Conservation (phyloP, 768 basidiomycete genomes). For the Amanita jacksonii region DNA sequence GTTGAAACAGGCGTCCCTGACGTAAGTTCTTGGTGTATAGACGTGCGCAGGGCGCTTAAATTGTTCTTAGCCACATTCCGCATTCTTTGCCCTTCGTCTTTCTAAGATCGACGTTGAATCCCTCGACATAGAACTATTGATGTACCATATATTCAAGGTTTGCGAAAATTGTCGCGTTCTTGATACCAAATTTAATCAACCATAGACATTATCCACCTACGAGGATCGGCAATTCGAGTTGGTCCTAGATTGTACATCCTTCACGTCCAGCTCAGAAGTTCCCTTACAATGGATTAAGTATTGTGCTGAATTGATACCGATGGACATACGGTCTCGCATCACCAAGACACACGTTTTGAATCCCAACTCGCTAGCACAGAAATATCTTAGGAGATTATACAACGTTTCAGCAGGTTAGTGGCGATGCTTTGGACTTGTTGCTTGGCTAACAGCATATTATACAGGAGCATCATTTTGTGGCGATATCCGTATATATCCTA, state of each 20-base stretch:
- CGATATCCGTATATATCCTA: conserved; percentile 51
- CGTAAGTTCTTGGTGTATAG: conserved; percentile 23
- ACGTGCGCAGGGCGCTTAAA: background rate
- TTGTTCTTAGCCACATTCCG: conserved; percentile 29
- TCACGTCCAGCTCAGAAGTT: conserved; percentile 64
- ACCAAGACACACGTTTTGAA: conserved; percentile 57
- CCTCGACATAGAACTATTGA: conserved; percentile 67
- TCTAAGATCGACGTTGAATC: conserved; percentile 71
- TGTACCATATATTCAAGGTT: conserved; percentile 74
- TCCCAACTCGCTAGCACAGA: conserved; percentile 59
- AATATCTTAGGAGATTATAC: conserved; percentile 68
- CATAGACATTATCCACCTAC: conserved; percentile 44
- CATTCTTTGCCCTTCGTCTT: conserved; percentile 55
- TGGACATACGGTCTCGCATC: conserved; percentile 59
- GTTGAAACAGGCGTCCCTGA: conserved; percentile 38
- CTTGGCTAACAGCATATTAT: background rate
- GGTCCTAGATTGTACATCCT: conserved; percentile 75
- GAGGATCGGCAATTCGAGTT: conserved; percentile 51
- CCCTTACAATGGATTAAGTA: conserved; percentile 78
- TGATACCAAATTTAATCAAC: conserved; percentile 15
- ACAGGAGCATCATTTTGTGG: conserved; percentile 43
- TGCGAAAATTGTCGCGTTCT: conserved; percentile 8
- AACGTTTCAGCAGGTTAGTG: conserved; percentile 50
- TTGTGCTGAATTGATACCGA: conserved; percentile 64
- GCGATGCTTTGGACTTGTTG: background rate